Percentiles rank a stretch among this genome's conserved stretches.
phyloP scores from a whole-genome alignment of 257 asterid genomes.

The Orobanche coerulescens region DNA sequence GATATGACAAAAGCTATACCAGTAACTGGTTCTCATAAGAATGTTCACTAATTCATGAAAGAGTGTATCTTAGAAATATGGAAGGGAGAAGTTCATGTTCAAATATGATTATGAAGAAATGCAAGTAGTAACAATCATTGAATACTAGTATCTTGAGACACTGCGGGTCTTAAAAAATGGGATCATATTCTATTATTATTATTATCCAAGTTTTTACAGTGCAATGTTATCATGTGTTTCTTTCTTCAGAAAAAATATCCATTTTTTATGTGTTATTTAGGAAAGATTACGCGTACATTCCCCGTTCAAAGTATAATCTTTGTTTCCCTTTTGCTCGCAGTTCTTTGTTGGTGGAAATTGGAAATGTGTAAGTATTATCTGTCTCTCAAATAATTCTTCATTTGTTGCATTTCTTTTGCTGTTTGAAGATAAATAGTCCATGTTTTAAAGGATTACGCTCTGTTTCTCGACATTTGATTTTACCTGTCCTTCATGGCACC shows the following conservation, averaged over 20 bases:
- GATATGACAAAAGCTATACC: slow-evolving; percentile 2
- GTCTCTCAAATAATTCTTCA: background rate
- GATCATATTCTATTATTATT: background rate
- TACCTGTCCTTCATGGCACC: slow-evolving; percentile 18
- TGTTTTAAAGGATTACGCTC: background rate
- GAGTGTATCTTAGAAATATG: no score
- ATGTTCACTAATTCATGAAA: background rate
- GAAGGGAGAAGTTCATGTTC: no score
- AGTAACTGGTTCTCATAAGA: background rate
- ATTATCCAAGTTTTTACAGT: background rate
- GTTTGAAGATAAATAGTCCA: background rate
- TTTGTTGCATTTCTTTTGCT: slow-evolving; percentile 1
- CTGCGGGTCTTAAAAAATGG: background rate
- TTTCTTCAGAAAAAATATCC: background rate
- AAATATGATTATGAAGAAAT: background rate
- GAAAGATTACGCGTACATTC: background rate
- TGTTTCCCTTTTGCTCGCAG: slow-evolving; percentile 46
- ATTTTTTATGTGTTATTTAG: background rate
- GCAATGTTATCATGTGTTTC: background rate
- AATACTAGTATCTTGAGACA: background rate
- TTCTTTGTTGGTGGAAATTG: slow-evolving; percentile 99
- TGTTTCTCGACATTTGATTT: slow-evolving; percentile 14
- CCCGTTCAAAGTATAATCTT: slow-evolving; percentile 17
- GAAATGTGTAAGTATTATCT: slow-evolving; percentile 83
- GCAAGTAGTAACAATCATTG: background rate